phyloP scores from a whole-genome alignment of 1,284 basidiomycete species.

The Mycosarcoma maydis region DNA sequence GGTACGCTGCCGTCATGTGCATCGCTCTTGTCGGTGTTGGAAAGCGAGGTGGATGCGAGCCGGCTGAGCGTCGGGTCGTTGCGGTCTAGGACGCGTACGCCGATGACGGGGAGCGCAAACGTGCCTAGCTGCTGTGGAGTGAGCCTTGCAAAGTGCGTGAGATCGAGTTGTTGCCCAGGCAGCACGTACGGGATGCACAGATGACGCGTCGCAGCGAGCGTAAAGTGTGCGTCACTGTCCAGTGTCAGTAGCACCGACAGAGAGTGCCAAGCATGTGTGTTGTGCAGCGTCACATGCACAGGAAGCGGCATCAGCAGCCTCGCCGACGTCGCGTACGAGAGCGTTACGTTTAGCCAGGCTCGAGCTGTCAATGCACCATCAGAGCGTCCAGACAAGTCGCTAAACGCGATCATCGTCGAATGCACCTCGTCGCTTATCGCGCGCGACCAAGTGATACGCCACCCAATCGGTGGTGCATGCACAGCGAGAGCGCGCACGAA shows the following conservation, averaged over 20 bases:
- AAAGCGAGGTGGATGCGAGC: too few relatives aligned
- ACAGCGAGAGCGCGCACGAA: not conserved
- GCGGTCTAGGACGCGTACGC: too few relatives aligned
- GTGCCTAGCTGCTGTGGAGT: constrained; percentile 13
- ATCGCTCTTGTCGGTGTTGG: too few relatives aligned
- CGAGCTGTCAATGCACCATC: not conserved
- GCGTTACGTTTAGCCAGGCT: constrained; percentile 6
- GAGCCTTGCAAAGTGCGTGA: constrained; percentile 3
- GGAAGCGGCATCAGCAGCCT: constrained; percentile 4
- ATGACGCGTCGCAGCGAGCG: constrained; percentile 13
- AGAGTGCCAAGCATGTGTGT: constrained; percentile 6
- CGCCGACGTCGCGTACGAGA: not conserved
- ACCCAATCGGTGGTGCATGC: not conserved
- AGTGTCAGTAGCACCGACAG: constrained; percentile 12
- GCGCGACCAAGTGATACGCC: constrained; percentile 14
- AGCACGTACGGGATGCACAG: constrained; percentile 30
- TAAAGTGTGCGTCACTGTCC: constrained; percentile 31
- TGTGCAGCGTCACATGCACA: constrained; percentile 3
- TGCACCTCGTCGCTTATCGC: too few relatives aligned
- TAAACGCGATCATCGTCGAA: constrained; percentile 10
- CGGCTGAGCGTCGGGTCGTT: too few relatives aligned
- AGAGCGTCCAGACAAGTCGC: not conserved
- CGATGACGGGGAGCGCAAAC: constrained; percentile 3
- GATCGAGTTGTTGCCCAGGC: not conserved
- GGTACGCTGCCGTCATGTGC: too few relatives aligned